Evolutionary conservation across 305 asterid genomes (phyloP).

Genomic region (Fraxinus latifolia): DNA sequence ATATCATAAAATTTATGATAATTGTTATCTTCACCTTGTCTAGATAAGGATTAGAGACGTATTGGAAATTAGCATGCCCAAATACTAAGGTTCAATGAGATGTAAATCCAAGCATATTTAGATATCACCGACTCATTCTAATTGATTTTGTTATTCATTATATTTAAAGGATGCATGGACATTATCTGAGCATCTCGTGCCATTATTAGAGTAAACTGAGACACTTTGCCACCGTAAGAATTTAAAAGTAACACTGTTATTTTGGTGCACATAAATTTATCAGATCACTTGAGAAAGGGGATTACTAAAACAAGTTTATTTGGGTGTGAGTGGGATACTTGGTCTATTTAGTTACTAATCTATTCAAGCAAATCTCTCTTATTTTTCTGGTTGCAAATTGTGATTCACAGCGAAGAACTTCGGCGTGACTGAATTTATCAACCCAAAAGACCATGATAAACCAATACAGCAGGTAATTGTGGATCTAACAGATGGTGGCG

Average conservation of each 20-base stretch:
- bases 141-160: neutral
- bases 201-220: neutral
- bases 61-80: neutral
- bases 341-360: neutral
- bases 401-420: slow-evolving; percentile 66
- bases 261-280: neutral
- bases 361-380: neutral
- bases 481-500: slow-evolving; percentile 95
- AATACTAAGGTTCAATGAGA: neutral
- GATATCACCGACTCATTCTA: neutral
- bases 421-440: slow-evolving; percentile 92
- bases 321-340: neutral
- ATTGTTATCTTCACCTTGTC: neutral
- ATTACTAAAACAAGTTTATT: neutral
- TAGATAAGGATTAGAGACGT: neutral
- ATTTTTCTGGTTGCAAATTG: slow-evolving; percentile 18
- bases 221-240: neutral
- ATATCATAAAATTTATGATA: neutral
- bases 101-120: neutral
- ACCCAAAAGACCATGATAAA: slow-evolving; percentile 91
- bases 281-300: neutral
- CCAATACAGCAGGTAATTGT: slow-evolving; percentile 94
- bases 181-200: neutral
- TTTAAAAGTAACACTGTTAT: neutral
- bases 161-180: neutral